phyloP scores from a whole-genome alignment of 202 grass and related monocot species.

The Saccharum hybrid region DNA sequence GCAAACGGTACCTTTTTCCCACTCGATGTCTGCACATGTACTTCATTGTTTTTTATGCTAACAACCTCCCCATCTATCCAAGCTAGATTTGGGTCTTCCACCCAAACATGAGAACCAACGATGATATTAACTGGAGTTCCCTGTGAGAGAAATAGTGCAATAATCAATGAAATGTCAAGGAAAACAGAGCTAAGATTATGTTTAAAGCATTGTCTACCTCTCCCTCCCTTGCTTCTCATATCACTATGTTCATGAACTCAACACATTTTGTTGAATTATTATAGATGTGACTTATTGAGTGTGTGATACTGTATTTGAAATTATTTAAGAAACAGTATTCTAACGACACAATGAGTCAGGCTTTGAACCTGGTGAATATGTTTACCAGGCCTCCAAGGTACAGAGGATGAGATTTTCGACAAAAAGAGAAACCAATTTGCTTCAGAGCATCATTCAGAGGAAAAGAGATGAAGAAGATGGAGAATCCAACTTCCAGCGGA shows the following conservation, averaged over 20 bases:
- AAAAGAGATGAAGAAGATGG: not conserved
- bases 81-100: conserved; percentile 78
- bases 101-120: conserved; percentile 91
- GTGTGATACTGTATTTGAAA: conserved; percentile 4
- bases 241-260: conserved; percentile 9
- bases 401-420: not conserved
- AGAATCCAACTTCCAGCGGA: not conserved
- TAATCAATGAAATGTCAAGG: conserved; percentile 50
- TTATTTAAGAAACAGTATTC: conserved; percentile 4
- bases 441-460: not conserved
- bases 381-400: not conserved
- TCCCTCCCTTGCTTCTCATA: conserved; percentile 17
- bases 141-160: conserved; percentile 48
- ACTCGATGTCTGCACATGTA: conserved; percentile 80
- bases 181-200: conserved; percentile 19
- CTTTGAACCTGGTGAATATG: conserved; percentile 15
- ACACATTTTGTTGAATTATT: conserved; percentile 36
- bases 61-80: conserved; percentile 95
- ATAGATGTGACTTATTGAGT: conserved; percentile 8
- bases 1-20: conserved; percentile 74
- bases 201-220: conserved; percentile 32
- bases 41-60: conserved; percentile 74
- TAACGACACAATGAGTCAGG: not conserved
- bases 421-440: conserved; percentile 28
- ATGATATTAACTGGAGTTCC: conserved; percentile 79